Evolutionary conservation across 768 basidiomycete species (phyloP), one percentile per base, ranked within the genome.

Genomic region (Trametes sanguinea): DNA sequence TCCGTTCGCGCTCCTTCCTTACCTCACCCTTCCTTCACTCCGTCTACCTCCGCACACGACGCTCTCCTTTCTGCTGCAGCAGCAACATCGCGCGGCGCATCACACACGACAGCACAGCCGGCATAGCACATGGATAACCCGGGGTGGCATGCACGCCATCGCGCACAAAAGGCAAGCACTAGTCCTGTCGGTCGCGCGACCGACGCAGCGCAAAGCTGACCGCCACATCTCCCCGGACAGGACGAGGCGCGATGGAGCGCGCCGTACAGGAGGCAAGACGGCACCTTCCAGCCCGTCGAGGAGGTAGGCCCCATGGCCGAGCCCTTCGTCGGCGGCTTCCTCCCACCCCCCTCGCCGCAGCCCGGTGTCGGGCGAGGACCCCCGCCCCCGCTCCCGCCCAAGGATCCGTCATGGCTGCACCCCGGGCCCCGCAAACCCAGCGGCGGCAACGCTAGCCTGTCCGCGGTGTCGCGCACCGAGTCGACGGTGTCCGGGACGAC

Each of bases 111-210:
- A 30, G 35, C 42, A 16, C n/a, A 51, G n/a, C 32, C 48, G 44
- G 11, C 10, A 17, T 22, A 43, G 39, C 62, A 22, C 35, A 92
- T 93, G 90, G 92, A 92, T 71, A 85, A 82, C 60, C 76, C 85
- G 56, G 92, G 92, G 59, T 93, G 91, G 90, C 83, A 82, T 67
- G 89, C 90, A 39, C 79, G 79, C 14, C 81, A 85, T 54, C 81
- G 82, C 63, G 92, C 87, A 2, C 76, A 81, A 54, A 81, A 81
- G 76, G 86, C 81, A 65, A 61, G 77, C 66, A 37, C 48, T 60
- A 61, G 77, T 65, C 39, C 48, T 60, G 51, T 51, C 50, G 33
- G 17, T 57, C 62, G 43, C 48, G 57, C 50, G 40, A 32, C n/a
- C 6, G 7, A 13, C 42, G 8, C 79, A 79, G 62, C 69, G 72